Evolutionary conservation across 164 flowering plant species (phyloP).

Genomic region (Piper longum): DNA sequence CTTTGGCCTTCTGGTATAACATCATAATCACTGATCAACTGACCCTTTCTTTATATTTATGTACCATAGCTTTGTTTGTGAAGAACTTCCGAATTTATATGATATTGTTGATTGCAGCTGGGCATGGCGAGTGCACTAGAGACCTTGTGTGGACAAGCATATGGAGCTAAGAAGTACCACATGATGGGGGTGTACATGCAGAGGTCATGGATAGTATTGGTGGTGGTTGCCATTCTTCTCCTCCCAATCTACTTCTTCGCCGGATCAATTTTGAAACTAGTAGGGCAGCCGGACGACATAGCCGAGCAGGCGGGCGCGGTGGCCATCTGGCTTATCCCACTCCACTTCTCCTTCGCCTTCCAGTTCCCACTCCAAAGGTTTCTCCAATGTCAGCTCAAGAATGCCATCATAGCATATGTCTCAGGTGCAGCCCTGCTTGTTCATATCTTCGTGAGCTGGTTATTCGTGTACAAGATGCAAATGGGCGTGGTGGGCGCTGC

Average conservation of each 20-base stretch:
- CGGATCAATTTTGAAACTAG: constrained; percentile 37
- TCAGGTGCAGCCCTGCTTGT: constrained; percentile 15
- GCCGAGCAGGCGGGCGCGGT: constrained; percentile 46
- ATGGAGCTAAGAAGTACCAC: constrained; percentile 50
- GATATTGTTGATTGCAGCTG: constrained; percentile 12
- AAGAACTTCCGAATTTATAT: too few relatives aligned
- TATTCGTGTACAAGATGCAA: constrained; percentile 16
- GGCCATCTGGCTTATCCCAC: constrained; percentile 31
- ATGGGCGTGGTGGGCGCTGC: constrained; percentile 32
- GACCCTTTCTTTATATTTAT: too few relatives aligned
- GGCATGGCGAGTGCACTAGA: constrained; percentile 88
- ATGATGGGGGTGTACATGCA: constrained; percentile 79
- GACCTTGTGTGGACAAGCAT: constrained; percentile 85
- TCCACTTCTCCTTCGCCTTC: constrained; percentile 36
- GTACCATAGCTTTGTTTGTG: too few relatives aligned
- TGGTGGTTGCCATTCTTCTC: constrained; percentile 26
- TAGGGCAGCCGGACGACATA: constrained; percentile 45
- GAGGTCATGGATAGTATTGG: constrained; percentile 72
- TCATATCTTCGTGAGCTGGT: constrained; percentile 31
- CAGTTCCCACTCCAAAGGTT: constrained; percentile 36
- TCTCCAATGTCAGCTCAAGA: constrained; percentile 44
- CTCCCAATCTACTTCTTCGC: constrained; percentile 56
- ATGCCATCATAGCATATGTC: constrained; percentile 25
- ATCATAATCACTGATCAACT: too few relatives aligned
- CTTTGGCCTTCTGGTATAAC: constrained; percentile 31